Conservation (phyloP, 352 stramenopile genomes). For the Phytophthora megakarya region DNA sequence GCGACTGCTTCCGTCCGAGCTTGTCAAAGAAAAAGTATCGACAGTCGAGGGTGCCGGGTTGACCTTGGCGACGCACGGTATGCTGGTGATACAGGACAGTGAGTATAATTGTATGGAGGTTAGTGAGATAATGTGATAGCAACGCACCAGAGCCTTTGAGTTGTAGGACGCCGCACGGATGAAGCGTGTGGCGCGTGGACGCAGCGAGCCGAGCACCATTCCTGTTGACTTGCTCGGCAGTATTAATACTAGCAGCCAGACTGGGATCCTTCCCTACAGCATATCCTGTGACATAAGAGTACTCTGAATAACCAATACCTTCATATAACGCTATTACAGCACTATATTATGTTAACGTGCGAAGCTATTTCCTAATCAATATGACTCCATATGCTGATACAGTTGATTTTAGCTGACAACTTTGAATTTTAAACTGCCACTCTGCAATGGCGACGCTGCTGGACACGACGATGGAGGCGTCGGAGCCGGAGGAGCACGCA, state of each 20-base stretch:
- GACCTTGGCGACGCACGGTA: slow-evolving; percentile 63
- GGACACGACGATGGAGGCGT: slow-evolving; percentile 50
- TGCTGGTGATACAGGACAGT: slow-evolving; percentile 44
- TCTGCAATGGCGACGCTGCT: slow-evolving; percentile 37
- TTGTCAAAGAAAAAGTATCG: slow-evolving; percentile 86
- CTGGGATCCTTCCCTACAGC: slow-evolving; percentile 12
- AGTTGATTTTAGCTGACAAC: neutral
- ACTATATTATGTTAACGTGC: neutral
- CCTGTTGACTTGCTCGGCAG: no score
- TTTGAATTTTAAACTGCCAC: slow-evolving; percentile 37
- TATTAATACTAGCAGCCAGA: no score
- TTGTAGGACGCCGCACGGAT: slow-evolving; percentile 19
- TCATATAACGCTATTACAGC: neutral
- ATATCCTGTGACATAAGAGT: neutral
- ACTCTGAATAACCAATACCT: slow-evolving; percentile 2
- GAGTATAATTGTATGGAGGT: neutral
- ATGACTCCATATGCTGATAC: slow-evolving; percentile 1
- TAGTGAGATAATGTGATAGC: neutral
- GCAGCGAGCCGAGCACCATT: slow-evolving; percentile 23
- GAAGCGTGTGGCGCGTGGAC: slow-evolving; percentile 16
- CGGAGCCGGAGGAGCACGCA: slow-evolving; percentile 18
- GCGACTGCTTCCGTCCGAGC: slow-evolving; percentile 80
- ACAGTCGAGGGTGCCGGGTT: slow-evolving; percentile 70
- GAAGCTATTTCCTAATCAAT: neutral
- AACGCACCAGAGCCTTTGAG: slow-evolving; percentile 20